phyloP scores from a whole-genome alignment of 2,329 filamentous ascomycete species.

The Ophiostoma triangulosporum region DNA sequence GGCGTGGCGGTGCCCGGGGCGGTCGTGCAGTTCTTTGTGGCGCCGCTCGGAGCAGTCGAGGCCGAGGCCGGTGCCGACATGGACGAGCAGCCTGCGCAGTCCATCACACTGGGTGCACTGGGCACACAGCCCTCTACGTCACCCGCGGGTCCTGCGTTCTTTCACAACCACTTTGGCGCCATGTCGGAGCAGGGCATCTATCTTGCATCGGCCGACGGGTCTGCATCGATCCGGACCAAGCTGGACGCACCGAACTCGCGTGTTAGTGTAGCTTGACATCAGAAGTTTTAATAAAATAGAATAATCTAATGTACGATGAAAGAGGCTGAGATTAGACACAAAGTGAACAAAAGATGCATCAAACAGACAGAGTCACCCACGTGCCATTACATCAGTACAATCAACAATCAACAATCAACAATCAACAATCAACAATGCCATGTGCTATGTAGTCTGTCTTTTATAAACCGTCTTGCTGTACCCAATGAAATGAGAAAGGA shows the following conservation, averaged over 20 bases:
- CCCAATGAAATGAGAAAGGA: not conserved
- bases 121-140: not conserved
- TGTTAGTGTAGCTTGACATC: constrained; percentile 3
- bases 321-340: too few species aligned
- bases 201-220: constrained; percentile 18
- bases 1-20: constrained; percentile 51
- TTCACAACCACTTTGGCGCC: constrained; percentile 42
- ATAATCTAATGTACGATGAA: too few species aligned
- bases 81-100: not conserved
- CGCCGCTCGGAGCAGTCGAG: constrained; percentile 3
- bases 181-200: constrained; percentile 48
- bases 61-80: not conserved
- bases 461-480: too few species aligned
- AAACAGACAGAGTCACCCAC: too few species aligned
- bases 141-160: constrained; percentile 7
- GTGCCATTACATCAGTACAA: too few species aligned
- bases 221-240: constrained; percentile 22
- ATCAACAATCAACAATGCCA: too few species aligned
- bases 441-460: too few species aligned
- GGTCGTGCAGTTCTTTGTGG: constrained; percentile 51
- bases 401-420: too few species aligned
- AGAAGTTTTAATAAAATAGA: too few species aligned
- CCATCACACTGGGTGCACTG: constrained; percentile 11
- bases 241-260: constrained; percentile 34
- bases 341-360: too few species aligned